phyloP scores from a whole-genome alignment of 257 asterid genomes.

The Solanum stenotomum region DNA sequence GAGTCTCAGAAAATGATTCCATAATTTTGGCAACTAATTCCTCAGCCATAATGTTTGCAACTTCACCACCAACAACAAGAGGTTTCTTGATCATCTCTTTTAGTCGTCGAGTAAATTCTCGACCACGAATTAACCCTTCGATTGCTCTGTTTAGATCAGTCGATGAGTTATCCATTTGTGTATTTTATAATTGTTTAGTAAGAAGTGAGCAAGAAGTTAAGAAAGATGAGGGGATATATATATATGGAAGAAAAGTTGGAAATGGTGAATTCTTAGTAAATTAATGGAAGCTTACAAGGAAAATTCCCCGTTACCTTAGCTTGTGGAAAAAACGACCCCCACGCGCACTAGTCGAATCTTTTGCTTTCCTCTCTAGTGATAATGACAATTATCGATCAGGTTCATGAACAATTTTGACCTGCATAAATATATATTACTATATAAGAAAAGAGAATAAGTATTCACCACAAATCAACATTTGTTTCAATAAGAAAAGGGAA shows the following conservation, averaged over 20 bases:
- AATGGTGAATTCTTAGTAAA: background rate
- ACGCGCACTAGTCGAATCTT: constrained; percentile 5
- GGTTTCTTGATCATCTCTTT: constrained; percentile 14
- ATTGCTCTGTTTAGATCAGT: constrained; percentile 14
- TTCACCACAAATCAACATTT: too few relatives aligned
- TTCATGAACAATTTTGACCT: background rate
- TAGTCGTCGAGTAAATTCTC: constrained; percentile 28
- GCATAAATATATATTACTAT: background rate
- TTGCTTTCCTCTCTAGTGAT: background rate
- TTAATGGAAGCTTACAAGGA: constrained; percentile 1
- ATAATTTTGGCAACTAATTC: constrained; percentile 23
- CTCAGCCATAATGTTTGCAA: constrained; percentile 1
- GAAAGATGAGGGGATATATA: background rate
- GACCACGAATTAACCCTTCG: constrained; percentile 37
- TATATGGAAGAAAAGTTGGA: background rate
- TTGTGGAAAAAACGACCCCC: background rate
- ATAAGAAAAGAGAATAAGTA: too few relatives aligned
- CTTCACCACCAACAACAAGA: background rate
- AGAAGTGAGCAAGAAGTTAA: background rate
- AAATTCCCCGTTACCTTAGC: background rate
- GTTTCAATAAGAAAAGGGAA: too few relatives aligned
- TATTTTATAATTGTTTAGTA: background rate
- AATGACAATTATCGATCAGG: background rate
- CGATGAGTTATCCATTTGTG: background rate
- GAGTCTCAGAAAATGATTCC: constrained; percentile 25